These are phyloP conservation scores for Aspergillus spinulosporus DNA, from an alignment of 2,329 filamentous ascomycete genomes.

Conservation along the genomic window DNA sequence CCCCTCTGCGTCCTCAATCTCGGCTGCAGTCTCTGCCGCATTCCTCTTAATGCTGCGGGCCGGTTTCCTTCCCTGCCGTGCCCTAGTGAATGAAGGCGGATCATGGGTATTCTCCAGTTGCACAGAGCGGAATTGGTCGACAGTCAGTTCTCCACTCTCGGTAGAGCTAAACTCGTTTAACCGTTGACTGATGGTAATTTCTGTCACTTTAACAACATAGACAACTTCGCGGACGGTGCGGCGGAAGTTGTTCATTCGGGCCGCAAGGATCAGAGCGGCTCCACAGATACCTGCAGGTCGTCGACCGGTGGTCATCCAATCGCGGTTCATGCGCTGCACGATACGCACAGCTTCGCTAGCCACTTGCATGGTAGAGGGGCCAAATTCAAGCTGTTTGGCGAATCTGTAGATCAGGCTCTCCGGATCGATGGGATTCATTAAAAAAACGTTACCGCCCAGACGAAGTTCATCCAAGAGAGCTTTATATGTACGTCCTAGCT, in stretches of 20 bases:
- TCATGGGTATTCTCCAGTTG: constrained; percentile 68
- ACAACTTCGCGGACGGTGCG: constrained; percentile 91
- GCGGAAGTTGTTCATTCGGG: constrained; percentile 97
- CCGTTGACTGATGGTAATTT: constrained; percentile 86
- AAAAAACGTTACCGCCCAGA: constrained; percentile 58
- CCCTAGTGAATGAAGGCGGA: constrained; percentile 72
- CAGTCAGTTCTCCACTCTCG: constrained; percentile 77
- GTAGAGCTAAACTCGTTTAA: constrained; percentile 89
- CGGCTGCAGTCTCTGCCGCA: constrained; percentile 39
- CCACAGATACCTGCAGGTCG: constrained; percentile 92
- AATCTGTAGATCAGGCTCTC: constrained; percentile 92
- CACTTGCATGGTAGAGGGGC: constrained; percentile 75
- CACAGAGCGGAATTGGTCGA: constrained; percentile 71
- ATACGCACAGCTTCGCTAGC: constrained; percentile 85
- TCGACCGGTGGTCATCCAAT: constrained; percentile 96
- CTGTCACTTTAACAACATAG: constrained; percentile 97
- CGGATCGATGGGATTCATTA: constrained; percentile 75
- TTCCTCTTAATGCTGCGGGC: constrained; percentile 39
- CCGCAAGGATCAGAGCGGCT: constrained; percentile 89
- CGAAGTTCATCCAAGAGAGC: constrained; percentile 65
- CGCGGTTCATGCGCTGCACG: constrained; percentile 87
- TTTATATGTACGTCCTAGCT: constrained; percentile 87
- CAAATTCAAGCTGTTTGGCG: constrained; percentile 88
- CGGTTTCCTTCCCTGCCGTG: constrained; percentile 60
- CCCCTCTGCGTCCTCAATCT: constrained; percentile 42